Conservation (phyloP, 2,329 filamentous ascomycete species). For the Venturia carpophila region DNA sequence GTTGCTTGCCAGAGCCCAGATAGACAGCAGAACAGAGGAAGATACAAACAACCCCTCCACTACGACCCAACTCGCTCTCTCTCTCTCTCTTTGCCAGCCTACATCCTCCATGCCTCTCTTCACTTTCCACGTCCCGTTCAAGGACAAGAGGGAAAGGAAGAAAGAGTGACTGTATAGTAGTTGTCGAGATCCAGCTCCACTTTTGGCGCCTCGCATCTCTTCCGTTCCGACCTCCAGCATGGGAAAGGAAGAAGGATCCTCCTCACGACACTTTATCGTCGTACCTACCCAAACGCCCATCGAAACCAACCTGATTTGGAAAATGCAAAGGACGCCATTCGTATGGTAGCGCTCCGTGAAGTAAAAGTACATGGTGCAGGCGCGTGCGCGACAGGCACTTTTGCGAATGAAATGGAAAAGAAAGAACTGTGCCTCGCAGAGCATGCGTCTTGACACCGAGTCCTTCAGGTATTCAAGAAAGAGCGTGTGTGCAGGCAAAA, state of each 20-base stretch:
- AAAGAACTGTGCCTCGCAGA: neutral
- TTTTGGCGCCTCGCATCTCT: conserved; percentile 2
- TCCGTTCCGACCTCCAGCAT: neutral
- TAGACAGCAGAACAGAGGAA: conserved; percentile 5
- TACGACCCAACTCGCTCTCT: neutral
- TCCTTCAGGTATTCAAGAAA: neutral
- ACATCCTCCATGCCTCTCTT: neutral
- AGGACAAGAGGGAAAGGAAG: neutral
- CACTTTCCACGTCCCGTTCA: neutral
- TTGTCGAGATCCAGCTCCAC: conserved; percentile 14
- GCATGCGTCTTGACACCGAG: neutral
- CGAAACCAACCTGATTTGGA: neutral
- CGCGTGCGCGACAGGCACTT: neutral
- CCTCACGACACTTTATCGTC: neutral
- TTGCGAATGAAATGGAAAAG: neutral
- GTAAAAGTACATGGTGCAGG: conserved; percentile 9
- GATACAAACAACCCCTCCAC: conserved; percentile 6
- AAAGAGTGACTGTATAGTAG: conserved; percentile 7
- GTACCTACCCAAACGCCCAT: neutral
- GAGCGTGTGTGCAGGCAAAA: neutral
- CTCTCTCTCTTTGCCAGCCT: neutral
- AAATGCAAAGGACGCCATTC: conserved; percentile 7
- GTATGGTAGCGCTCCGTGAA: neutral
- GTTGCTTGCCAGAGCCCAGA: neutral
- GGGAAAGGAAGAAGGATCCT: neutral